Base-by-base conservation (phyloP, 2,329 filamentous ascomycete species). In the Gliomastix tumulicola region DNA sequence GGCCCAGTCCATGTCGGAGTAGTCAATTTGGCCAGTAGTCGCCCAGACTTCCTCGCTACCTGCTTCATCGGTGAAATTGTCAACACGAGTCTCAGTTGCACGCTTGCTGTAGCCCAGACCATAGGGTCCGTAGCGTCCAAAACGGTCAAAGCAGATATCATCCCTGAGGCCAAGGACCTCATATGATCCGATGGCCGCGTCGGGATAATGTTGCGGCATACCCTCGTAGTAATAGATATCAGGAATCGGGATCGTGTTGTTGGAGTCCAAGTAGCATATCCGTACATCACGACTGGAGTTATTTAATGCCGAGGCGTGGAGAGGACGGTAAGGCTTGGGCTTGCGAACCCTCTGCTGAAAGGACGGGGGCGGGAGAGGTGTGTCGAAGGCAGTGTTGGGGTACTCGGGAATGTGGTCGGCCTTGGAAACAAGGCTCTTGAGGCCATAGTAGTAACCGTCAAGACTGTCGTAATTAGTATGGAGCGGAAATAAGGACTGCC, bases 91-190 rank as follows among this genome's bases (percentile, higher is more conserved):
- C 17, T 88, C 88, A 12, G 88, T 88, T 44, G 77, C 74, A 38
- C 78, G 74, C 41, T 74, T 71, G 48, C 74, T 77, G 58, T 94
- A 94, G n/a, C 88, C 88, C 27, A 88, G 66, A 0, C 88, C 88
- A 51, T 95, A 95, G 0, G 88, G 83, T 0, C 87, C 88, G 27
- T 90, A 76, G 33, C 88, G 76, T 15, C 87, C 85, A 53, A 88
- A 94, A 6, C 88, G 76, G 51, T 95, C 88, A 54, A 94, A 94
- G 60, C 88, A 95, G 12, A 94, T 68, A 49, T 92, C 82, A 42
- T 88, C 74, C 17, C 80, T 69, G 28, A 94, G 59, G 0, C 85
- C 88, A 5, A 95, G 62, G 32, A 88, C 56, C 12, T 78, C 69
- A 53, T 92, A 82, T 0, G 84, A 89, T 4, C 88, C 88, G 47